Percentiles rank a stretch among this genome's conserved stretches.
Conservation (phyloP, 768 basidiomycete species). For the Boletus vermiculosoides region DNA sequence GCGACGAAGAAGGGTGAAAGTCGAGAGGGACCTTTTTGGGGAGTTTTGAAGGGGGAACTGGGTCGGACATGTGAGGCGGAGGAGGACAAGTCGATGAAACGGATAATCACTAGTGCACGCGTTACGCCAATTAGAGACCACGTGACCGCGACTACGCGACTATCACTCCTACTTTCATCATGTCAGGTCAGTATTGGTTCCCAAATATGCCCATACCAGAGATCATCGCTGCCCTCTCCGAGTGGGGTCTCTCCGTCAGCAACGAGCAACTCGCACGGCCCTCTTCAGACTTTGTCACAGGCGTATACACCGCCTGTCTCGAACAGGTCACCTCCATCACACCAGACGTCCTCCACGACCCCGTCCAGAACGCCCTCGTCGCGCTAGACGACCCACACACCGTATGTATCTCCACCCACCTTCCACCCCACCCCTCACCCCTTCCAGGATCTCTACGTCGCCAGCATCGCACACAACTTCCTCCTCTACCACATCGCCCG, state of each 20-base stretch:
- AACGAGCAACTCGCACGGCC: conserved; percentile 68
- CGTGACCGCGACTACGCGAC: conserved; percentile 29
- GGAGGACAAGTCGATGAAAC: conserved; percentile 3
- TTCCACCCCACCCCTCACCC: neutral
- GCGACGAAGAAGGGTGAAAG: no score
- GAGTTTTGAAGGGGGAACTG: neutral
- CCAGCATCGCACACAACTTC: conserved; percentile 59
- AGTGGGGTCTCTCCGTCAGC: conserved; percentile 67
- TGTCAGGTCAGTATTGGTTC: conserved; percentile 51
- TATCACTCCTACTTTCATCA: no score
- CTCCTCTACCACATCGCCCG: conserved; percentile 73
- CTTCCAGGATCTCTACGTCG: conserved; percentile 61
- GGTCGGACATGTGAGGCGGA: conserved; percentile 6
- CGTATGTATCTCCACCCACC: conserved; percentile 38
- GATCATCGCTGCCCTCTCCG: conserved; percentile 60
- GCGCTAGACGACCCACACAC: conserved; percentile 52
- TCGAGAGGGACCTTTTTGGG: conserved; percentile 13
- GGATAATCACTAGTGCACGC: conserved; percentile 12
- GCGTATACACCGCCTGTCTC: conserved; percentile 68
- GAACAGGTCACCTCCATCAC: conserved; percentile 67
- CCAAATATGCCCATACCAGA: conserved; percentile 65
- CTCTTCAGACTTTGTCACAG: conserved; percentile 66
- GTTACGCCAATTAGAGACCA: conserved; percentile 11
- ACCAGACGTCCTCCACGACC: conserved; percentile 55
- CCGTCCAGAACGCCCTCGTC: conserved; percentile 54